Base-by-base conservation (phyloP, 225 moss, liverwort and hornwort species). In the Physcomitrellopsis africana region DNA sequence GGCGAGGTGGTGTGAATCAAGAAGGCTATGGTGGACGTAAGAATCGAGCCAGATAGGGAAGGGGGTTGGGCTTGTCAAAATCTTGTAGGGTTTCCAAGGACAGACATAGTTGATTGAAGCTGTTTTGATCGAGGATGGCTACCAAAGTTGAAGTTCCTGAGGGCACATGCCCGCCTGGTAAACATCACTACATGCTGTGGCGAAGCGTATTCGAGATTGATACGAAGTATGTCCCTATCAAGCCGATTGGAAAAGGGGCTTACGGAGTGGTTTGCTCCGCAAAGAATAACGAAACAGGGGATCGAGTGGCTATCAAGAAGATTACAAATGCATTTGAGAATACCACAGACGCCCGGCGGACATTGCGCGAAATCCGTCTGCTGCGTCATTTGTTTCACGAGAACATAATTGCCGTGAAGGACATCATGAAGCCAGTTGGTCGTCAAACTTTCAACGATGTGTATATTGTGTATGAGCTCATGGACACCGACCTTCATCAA, bases 401-500 rank as follows among this genome's bases (percentile, higher is more conserved):
- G 77, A 99, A 99, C 68, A 95, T 99, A 29, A 99, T 99, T 67
- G 92, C 90, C 1, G 89, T 95, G 63, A 99, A 99, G 77, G 97
- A 99, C 65, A 95, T 99, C 60, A 95, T 99, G 95, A 99, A 90
- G 74, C 97, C 97, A 3, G 91, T 91, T 16, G 89, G 90, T 3
- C 84, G 86, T 23, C 89, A 84, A 76, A 82, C 67, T 49, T 99
- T 99, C 76, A 99, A 99, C 65, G 97, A 99, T 65, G 97, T 99
- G 23, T 99, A 99, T 81, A 88, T 93, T 70, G 97, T 95, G 17
- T 95, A 99, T 59, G 97, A 99, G 86, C 95, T 99, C 55, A 99
- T 99, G 97, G 97, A 99, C 78, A 97, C 97, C 11, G 97, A 97
- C 67, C 81, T 97, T 76, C 97, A 99, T 69, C 97, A 99, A 76